Evolutionary conservation across 371 early-diverging fungal genomes (phyloP).

Genomic region (Catenaria anguillulae): DNA sequence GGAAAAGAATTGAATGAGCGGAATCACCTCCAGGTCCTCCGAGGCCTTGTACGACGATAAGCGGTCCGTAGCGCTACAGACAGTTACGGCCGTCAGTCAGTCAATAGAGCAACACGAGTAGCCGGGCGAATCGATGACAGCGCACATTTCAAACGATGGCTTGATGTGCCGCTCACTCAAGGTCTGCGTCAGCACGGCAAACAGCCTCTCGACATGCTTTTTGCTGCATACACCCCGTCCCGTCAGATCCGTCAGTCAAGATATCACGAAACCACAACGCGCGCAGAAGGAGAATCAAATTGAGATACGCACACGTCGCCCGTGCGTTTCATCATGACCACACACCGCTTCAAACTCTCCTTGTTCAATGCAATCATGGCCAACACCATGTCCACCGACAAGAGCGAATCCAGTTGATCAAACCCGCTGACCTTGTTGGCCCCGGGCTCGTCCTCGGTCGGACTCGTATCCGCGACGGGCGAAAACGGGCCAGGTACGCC

Average conservation of each 20-base stretch:
- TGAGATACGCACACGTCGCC: constrained; percentile 24
- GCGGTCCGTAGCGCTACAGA: constrained; percentile 8
- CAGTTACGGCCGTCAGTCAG: background rate
- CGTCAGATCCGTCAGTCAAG: constrained; percentile 1
- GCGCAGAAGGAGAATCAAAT: too few species aligned
- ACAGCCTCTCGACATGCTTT: constrained; percentile 43
- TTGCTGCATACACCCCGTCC: constrained; percentile 21
- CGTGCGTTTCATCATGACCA: constrained; percentile 19
- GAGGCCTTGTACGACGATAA: constrained; percentile 12
- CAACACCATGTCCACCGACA: constrained; percentile 60
- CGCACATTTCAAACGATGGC: constrained; percentile 43
- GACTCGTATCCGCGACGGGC: background rate
- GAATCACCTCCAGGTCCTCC: constrained; percentile 11
- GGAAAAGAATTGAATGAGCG: constrained; percentile 61
- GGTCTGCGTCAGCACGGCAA: constrained; percentile 39
- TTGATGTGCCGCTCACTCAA: constrained; percentile 49
- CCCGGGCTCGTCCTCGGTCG: background rate
- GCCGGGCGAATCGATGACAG: background rate
- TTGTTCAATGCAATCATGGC: constrained; percentile 66
- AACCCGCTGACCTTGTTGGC: constrained; percentile 8
- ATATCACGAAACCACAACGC: too few species aligned
- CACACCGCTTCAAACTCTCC: constrained; percentile 50
- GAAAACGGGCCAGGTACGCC: background rate
- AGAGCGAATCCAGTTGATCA: constrained; percentile 45
- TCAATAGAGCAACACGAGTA: background rate